Percentiles rank a stretch among this genome's conserved stretches.
These are phyloP conservation scores for Starmerella riodocensis DNA, from an alignment of 805 yeast genomes.

Conservation along the genomic window DNA sequence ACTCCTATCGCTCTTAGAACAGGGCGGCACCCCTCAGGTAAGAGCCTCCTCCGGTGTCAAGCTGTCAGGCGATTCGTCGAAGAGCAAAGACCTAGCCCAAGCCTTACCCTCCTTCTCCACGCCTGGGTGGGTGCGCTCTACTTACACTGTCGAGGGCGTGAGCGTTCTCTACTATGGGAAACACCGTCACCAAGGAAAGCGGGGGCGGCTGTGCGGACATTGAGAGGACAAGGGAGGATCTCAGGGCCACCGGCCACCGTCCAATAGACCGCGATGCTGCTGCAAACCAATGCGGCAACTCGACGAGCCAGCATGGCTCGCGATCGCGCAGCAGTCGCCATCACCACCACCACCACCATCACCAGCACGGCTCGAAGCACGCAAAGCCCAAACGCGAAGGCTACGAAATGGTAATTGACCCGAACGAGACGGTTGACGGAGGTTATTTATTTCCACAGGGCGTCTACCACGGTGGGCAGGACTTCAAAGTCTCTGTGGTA, in stretches of 20 bases:
- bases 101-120: neutral
- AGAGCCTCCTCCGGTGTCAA: no score
- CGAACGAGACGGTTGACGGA: slow-evolving; percentile 70
- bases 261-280: no score
- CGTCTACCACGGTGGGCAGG: slow-evolving; percentile 61
- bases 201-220: slow-evolving; percentile 6
- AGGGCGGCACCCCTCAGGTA: no score
- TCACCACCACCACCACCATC: slow-evolving; percentile 2
- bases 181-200: slow-evolving; percentile 23
- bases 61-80: neutral
- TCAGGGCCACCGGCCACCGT: no score
- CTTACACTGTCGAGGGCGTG: neutral
- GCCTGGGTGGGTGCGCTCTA: neutral
- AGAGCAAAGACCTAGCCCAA: slow-evolving; percentile 1
- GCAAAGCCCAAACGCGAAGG: slow-evolving; percentile 7
- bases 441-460: slow-evolving; percentile 90
- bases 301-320: neutral
- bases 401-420: slow-evolving; percentile 23
- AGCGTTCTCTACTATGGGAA: slow-evolving; percentile 20
- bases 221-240: neutral
- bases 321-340: neutral
- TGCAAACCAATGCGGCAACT: neutral
- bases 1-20: no score
- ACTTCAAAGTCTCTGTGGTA: slow-evolving; percentile 64
- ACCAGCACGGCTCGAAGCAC: slow-evolving; percentile 1